phyloP scores from a whole-genome alignment of 169 alveolate genomes.

The Theileria parva region DNA sequence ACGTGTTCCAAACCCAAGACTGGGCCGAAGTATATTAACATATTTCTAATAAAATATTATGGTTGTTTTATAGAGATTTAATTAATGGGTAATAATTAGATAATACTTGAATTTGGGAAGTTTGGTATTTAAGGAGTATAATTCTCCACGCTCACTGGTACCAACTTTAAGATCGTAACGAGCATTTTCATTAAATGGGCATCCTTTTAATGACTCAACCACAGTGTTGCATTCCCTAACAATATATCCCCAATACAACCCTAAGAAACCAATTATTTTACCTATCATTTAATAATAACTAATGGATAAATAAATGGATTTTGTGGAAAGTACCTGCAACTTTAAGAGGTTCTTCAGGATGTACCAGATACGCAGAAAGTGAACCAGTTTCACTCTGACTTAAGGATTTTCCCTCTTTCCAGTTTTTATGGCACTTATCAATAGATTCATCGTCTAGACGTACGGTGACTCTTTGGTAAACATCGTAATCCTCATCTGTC shows the following conservation, averaged over 20 bases:
- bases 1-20: conserved; percentile 87
- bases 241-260: conserved; percentile 93
- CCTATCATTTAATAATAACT: neutral
- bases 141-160: conserved; percentile 88
- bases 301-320: neutral
- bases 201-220: conserved; percentile 68
- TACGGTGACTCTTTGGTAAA: conserved; percentile 59
- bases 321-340: conserved; percentile 30
- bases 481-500: conserved; percentile 35
- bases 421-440: conserved; percentile 28
- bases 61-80: neutral
- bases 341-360: conserved; percentile 60
- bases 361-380: conserved; percentile 40
- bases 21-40: conserved; percentile 89
- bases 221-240: conserved; percentile 85
- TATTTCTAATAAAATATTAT: conserved; percentile 69
- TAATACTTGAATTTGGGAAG: conserved; percentile 51
- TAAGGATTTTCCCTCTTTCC: conserved; percentile 35
- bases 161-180: conserved; percentile 89
- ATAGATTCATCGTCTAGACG: conserved; percentile 41
- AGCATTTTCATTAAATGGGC: conserved; percentile 80
- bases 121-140: conserved; percentile 45
- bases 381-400: neutral
- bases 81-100: neutral
- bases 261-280: conserved; percentile 47